Percentiles rank a stretch among this genome's conserved stretches.
phyloP scores from a whole-genome alignment of 352 stramenopile species.

The Globisporangium canariense region DNA sequence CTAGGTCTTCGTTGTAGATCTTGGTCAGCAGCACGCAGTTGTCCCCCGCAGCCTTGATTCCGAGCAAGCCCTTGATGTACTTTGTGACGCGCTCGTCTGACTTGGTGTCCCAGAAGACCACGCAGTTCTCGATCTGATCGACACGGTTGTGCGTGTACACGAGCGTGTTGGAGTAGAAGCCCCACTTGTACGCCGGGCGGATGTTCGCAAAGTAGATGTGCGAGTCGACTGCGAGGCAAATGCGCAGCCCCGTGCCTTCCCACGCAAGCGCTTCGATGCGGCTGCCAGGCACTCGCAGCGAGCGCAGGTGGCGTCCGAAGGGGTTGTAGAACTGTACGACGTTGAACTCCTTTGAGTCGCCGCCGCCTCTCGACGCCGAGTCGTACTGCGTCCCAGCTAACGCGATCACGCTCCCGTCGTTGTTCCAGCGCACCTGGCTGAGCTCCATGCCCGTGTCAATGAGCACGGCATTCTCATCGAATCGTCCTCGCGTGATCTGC shows the following conservation, averaged over 20 bases:
- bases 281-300: constrained; percentile 85
- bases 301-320: constrained; percentile 82
- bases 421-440: constrained; percentile 87
- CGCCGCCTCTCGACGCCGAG: constrained; percentile 20
- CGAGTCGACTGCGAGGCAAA: constrained; percentile 92
- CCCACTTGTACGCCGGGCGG: constrained; percentile 90
- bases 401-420: constrained; percentile 88
- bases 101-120: constrained; percentile 92
- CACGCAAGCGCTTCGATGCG: constrained; percentile 88
- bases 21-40: constrained; percentile 87
- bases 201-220: constrained; percentile 97
- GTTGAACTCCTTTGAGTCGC: constrained; percentile 63
- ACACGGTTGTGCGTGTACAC: constrained; percentile 90
- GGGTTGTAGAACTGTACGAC: constrained; percentile 92
- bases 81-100: constrained; percentile 85
- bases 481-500: constrained; percentile 87
- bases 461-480: constrained; percentile 85
- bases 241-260: constrained; percentile 89
- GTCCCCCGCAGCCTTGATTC: constrained; percentile 80
- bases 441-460: constrained; percentile 90
- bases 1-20: constrained; percentile 73
- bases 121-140: constrained; percentile 84
- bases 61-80: constrained; percentile 75
- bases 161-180: constrained; percentile 86
- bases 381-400: constrained; percentile 70